A percentile compares a stretch with the other conserved stretches of the same genome.
These are phyloP conservation scores for Candida golubevii DNA, from an alignment of 805 yeast species.

Conservation along the genomic window DNA sequence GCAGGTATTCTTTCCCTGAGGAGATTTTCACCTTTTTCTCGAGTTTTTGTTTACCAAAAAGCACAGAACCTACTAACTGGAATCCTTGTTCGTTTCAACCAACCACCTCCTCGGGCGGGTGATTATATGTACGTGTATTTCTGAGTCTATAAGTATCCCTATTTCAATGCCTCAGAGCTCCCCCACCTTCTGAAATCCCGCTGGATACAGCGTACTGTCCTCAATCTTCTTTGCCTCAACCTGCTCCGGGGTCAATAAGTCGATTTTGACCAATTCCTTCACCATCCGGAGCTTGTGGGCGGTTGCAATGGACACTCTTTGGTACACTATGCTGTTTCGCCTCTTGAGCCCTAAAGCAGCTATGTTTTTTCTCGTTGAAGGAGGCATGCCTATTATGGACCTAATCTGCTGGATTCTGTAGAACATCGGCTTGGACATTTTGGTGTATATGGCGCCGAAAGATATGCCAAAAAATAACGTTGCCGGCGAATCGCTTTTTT, in stretches of 20 bases:
- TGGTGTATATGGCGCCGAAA: too few species aligned
- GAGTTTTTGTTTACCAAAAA: background rate
- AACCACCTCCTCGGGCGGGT: too few species aligned
- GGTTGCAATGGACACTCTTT: slow-evolving; percentile 64
- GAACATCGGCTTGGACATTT: slow-evolving; percentile 13
- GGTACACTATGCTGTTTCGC: slow-evolving; percentile 73
- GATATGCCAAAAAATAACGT: too few species aligned
- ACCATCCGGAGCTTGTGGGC: slow-evolving; percentile 83
- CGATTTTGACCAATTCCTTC: slow-evolving; percentile 83
- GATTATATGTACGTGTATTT: slow-evolving; percentile 10
- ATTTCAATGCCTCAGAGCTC: slow-evolving; percentile 5
- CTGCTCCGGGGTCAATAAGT: slow-evolving; percentile 48
- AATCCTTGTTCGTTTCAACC: background rate
- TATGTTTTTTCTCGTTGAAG: slow-evolving; percentile 58
- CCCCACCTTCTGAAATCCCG: slow-evolving; percentile 17
- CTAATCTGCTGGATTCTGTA: slow-evolving; percentile 69
- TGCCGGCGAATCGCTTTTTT: too few species aligned
- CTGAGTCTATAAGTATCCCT: background rate
- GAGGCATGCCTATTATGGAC: slow-evolving; percentile 84
- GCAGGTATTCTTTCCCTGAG: too few species aligned
- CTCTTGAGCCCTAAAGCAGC: slow-evolving; percentile 68
- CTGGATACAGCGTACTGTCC: slow-evolving; percentile 13
- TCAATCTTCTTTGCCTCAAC: slow-evolving; percentile 3
- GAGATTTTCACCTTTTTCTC: too few species aligned
- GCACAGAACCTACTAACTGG: background rate